Base-by-base conservation (phyloP, 2,329 filamentous ascomycete species). In the Delphinella strobiligena region DNA sequence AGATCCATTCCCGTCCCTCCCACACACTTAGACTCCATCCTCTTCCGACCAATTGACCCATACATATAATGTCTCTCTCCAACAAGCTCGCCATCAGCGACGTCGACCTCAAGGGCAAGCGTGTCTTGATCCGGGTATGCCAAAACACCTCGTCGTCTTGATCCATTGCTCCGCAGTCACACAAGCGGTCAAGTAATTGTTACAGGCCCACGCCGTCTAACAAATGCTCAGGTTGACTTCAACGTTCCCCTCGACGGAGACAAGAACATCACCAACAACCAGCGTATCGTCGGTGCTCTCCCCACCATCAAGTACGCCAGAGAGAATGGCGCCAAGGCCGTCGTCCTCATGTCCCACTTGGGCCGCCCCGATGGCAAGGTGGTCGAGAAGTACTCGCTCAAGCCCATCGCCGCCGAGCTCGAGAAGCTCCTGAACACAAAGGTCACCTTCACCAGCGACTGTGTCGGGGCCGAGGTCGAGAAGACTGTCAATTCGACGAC, bases 1-100 rank as follows among this genome's bases (percentile, higher is more conserved):
- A n/a, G n/a, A n/a, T n/a, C n/a, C n/a, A n/a, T n/a, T n/a, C n/a
- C n/a, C n/a, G n/a, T n/a, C n/a, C n/a, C n/a, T n/a, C n/a, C n/a
- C n/a, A n/a, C n/a, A n/a, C n/a, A n/a, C n/a, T n/a, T n/a, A n/a
- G n/a, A n/a, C n/a, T n/a, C n/a, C n/a, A n/a, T n/a, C n/a, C n/a
- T n/a, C n/a, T n/a, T n/a, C n/a, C n/a, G n/a, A n/a, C n/a, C n/a
- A n/a, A n/a, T n/a, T n/a, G n/a, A n/a, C n/a, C n/a, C n/a, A n/a
- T n/a, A n/a, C n/a, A n/a, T 42, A 78, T 56, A 45, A 98, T 98
- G 91, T 96, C 91, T 79, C 85, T 98, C 62, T 84, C 88, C 56
- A 95, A 80, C 78, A 98, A 98, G 77, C 84, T 98, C 56, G 84
- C 87, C 53, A 95, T 98, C 67, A 84, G 79, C 51, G 89, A 98